Evolutionary conservation across 176 grass and related monocot species (phyloP).

Genomic region (Avena sativa): DNA sequence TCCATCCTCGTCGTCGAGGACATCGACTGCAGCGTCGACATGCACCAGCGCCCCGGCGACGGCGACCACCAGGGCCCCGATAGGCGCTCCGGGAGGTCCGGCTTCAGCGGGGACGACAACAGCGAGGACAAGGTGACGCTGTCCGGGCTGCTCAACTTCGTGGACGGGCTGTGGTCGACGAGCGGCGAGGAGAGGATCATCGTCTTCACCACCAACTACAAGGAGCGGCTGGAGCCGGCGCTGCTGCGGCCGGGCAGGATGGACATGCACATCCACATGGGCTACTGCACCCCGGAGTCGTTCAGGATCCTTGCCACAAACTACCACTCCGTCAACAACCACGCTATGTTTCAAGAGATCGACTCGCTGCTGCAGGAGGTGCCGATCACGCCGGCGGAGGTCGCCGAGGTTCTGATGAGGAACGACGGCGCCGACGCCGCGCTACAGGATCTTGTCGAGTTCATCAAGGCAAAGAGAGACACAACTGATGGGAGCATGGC

Average conservation of each 20-base stretch:
- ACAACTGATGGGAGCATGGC: constrained; percentile 28
- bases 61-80: background rate
- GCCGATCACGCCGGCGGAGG: constrained; percentile 67
- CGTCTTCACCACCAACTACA: constrained; percentile 88
- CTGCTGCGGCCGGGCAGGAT: constrained; percentile 80
- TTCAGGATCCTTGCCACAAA: constrained; percentile 75
- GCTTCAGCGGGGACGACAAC: background rate
- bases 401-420: constrained; percentile 77
- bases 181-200: constrained; percentile 84
- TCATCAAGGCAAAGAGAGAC: constrained; percentile 51
- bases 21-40: constrained; percentile 67
- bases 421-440: constrained; percentile 46
- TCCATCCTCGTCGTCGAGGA: constrained; percentile 90
- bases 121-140: constrained; percentile 48
- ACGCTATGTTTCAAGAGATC: constrained; percentile 50
- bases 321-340: constrained; percentile 57
- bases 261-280: constrained; percentile 91
- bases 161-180: constrained; percentile 85
- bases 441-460: constrained; percentile 43
- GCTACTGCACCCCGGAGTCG: constrained; percentile 64
- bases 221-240: constrained; percentile 75
- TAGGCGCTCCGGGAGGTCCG: too few species aligned
- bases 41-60: constrained; percentile 45
- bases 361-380: constrained; percentile 44
- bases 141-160: constrained; percentile 77